Base-by-base conservation (phyloP, 257 asterid species). In the Solanum ossicruentum region DNA sequence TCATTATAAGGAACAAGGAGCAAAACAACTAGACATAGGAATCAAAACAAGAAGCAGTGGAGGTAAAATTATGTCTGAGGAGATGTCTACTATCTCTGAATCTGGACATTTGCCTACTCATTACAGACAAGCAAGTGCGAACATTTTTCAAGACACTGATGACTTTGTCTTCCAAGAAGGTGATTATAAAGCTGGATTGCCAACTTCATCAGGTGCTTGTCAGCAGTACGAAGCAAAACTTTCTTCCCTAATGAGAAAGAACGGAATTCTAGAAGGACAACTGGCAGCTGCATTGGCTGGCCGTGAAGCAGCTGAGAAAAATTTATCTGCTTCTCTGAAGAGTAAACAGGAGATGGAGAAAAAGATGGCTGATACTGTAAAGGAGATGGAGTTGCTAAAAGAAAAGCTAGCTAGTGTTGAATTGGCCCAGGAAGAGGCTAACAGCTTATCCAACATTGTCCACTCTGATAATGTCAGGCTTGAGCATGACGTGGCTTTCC, bases 381-480 rank as follows among this genome's bases (percentile, higher is more conserved):
- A 92, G 91, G 99, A 97, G 88, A 78, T 94, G 83, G 98, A 94
- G 84, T 77, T 94, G 88, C 95, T 95, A 66, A 95, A 92, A 89
- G 99, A 95, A 93, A 97, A 92, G 90, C 89, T 97, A 80, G 86
- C 93, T 43, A 91, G 94, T 80, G 86, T 95, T 51, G 98, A 97
- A 86, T 67, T 92, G 87, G 98, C 98, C 20, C 98, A 96, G 84
- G 99, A 96, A 52, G 99, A 96, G 89, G 94, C 98, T 21, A 93
- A 93, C 88, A 96, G 92, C 89, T 90, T 89, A 12, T 91, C 99
- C 39, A 97, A 95, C 84, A 95, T 95, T 18, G 98, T 97, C 84
- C 99, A 97, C 89, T 93, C 98, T 51, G 99, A 97, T 88, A 97
- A 95, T 56, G 98, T 95, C 23, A 89, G 98, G 89, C 98, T 97